phyloP scores from a whole-genome alignment of 352 stramenopile species.

The Phytophthora idaei region DNA sequence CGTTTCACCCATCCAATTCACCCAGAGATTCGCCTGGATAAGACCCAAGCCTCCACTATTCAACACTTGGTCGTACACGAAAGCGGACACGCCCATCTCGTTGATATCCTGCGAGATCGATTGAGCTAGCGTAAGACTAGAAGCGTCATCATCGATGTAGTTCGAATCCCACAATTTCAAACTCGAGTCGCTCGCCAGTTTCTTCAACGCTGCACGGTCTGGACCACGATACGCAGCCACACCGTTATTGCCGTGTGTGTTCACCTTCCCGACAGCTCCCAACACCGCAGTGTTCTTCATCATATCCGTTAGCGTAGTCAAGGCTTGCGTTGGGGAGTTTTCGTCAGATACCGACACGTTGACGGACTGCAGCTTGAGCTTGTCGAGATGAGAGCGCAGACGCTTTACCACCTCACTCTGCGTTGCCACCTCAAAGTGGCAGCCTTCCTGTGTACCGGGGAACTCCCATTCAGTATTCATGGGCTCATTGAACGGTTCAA shows the following conservation, averaged over 20 bases:
- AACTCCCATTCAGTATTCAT: slow-evolving; percentile 40
- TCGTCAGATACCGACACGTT: slow-evolving; percentile 1
- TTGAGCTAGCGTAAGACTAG: too few species aligned
- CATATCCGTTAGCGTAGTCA: neutral
- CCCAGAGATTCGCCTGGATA: slow-evolving; percentile 42
- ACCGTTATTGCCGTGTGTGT: too few species aligned
- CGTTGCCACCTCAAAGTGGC: slow-evolving; percentile 41
- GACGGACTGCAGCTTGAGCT: slow-evolving; percentile 21
- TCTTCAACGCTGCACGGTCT: too few species aligned
- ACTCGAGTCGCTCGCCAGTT: too few species aligned
- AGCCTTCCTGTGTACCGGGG: slow-evolving; percentile 34
- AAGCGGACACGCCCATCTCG: slow-evolving; percentile 46
- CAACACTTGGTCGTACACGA: slow-evolving; percentile 52
- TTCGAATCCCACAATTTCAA: too few species aligned
- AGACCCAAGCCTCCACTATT: slow-evolving; percentile 44
- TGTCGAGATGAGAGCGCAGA: slow-evolving; percentile 41
- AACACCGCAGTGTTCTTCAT: too few species aligned
- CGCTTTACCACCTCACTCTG: slow-evolving; percentile 39
- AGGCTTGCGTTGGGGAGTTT: slow-evolving; percentile 10
- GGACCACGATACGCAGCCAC: too few species aligned
- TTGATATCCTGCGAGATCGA: slow-evolving; percentile 36
- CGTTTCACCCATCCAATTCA: slow-evolving; percentile 37
- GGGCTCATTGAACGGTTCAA: slow-evolving; percentile 60
- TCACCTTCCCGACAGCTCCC: too few species aligned
- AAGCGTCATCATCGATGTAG: too few species aligned